A percentile compares a stretch with the other conserved stretches of the same genome.
phyloP scores from a whole-genome alignment of 352 stramenopile species.

The Pythium phragmiticola region DNA sequence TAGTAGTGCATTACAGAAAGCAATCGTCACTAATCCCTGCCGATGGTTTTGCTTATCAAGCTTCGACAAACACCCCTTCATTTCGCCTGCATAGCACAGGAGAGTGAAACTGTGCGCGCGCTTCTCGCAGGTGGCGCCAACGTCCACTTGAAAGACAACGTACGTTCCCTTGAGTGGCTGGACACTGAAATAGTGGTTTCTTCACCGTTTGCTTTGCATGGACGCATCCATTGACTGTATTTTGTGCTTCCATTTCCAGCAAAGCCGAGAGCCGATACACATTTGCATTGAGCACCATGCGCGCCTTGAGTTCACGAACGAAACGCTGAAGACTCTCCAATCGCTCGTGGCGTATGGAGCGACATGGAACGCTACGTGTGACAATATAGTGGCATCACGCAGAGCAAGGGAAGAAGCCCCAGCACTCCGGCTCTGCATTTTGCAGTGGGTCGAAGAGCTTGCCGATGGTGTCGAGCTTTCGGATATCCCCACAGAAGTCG shows the following conservation, averaged over 20 bases:
- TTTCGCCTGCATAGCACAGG: neutral
- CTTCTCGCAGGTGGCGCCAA: neutral
- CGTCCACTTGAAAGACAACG: constrained; percentile 1
- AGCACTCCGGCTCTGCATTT: neutral
- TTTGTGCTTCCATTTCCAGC: neutral
- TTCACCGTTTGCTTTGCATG: neutral
- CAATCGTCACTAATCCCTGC: too few species aligned
- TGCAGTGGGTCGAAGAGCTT: neutral
- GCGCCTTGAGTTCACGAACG: too few species aligned
- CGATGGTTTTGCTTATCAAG: too few species aligned
- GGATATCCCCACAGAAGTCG: neutral
- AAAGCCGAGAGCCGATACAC: too few species aligned
- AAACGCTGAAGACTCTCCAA: neutral
- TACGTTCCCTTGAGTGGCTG: neutral
- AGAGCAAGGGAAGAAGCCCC: neutral
- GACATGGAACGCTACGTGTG: neutral
- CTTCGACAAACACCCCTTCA: neutral
- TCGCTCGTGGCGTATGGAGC: neutral
- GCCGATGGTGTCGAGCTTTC: neutral
- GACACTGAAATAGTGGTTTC: too few species aligned
- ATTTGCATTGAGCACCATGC: neutral
- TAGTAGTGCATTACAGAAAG: too few species aligned
- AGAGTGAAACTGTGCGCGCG: neutral
- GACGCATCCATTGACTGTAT: neutral
- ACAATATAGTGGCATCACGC: neutral